phyloP scores from a whole-genome alignment of 371 early-diverging fungal genomes.

The Syncephalastrum monosporum region DNA sequence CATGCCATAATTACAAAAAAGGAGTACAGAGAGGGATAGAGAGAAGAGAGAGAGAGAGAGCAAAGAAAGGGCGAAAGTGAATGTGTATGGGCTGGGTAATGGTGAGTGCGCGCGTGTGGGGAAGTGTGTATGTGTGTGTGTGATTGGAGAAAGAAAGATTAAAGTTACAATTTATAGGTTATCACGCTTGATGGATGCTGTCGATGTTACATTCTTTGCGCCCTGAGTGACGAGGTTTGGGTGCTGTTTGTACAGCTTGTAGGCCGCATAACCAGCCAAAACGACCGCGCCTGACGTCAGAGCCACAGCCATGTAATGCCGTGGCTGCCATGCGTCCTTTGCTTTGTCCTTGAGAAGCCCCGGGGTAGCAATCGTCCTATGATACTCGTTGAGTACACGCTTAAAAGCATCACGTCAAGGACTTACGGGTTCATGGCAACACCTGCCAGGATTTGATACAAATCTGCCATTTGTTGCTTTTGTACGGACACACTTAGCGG shows the following conservation, averaged over 20 bases:
- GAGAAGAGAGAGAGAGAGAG: too few relatives aligned
- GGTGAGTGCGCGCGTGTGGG: too few relatives aligned
- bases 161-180: conserved; percentile 19
- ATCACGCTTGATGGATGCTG: conserved; percentile 20
- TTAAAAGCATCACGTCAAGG: background rate
- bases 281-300: conserved; percentile 42
- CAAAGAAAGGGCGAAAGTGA: too few relatives aligned
- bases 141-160: too few relatives aligned
- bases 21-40: background rate
- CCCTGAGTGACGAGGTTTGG: conserved; percentile 12
- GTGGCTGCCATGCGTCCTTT: conserved; percentile 38
- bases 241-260: conserved; percentile 43
- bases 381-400: background rate
- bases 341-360: conserved; percentile 39
- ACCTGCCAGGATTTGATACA: conserved; percentile 82
- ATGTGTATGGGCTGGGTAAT: too few relatives aligned
- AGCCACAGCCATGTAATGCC: conserved; percentile 38
- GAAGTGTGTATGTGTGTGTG: too few relatives aligned
- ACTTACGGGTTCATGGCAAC: conserved; percentile 87
- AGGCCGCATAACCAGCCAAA: conserved; percentile 39
- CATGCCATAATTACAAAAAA: conserved; percentile 10
- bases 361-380: conserved; percentile 45
- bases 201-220: conserved; percentile 20
- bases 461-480: conserved; percentile 78
- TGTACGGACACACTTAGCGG: conserved; percentile 91